These are phyloP conservation scores for Botrytis byssoidea DNA, from an alignment of 2,329 filamentous ascomycete genomes.

Conservation along the genomic window DNA sequence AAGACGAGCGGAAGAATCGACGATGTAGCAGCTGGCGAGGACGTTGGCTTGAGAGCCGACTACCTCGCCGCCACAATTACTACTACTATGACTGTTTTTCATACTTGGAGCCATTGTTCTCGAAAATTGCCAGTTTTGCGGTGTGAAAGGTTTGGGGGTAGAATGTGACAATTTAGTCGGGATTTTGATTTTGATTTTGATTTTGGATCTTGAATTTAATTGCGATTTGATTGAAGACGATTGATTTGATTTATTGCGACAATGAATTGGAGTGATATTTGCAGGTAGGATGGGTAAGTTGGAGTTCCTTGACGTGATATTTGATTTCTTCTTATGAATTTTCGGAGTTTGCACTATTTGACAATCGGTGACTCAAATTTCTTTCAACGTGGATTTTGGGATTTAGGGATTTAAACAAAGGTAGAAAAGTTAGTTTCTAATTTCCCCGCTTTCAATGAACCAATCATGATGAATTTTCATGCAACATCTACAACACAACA, in stretches of 20 bases:
- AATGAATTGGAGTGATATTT: not conserved
- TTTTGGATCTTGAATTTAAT: constrained; percentile 12
- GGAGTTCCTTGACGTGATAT: not conserved
- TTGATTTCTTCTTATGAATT: not conserved
- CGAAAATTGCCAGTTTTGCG: constrained; percentile 38
- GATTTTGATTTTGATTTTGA: constrained; percentile 11
- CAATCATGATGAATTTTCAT: not conserved
- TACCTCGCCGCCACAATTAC: constrained; percentile 67
- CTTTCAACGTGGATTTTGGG: not conserved
- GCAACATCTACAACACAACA: not conserved
- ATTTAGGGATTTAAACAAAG: not conserved
- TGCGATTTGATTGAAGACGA: not conserved
- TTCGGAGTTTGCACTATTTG: not conserved
- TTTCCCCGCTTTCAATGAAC: not conserved
- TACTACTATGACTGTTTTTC: constrained; percentile 55
- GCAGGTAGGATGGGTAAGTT: not conserved
- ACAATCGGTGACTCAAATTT: not conserved
- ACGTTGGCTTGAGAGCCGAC: constrained; percentile 63
- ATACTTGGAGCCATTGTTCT: constrained; percentile 39
- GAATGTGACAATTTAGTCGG: not conserved
- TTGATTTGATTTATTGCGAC: not conserved
- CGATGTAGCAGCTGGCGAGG: constrained; percentile 88
- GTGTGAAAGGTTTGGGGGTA: constrained; percentile 22
- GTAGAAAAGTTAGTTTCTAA: not conserved
- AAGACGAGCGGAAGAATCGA: constrained; percentile 69